Evolutionary conservation across 495 filamentous ascomycete genomes (phyloP), one percentile per base, ranked within the genome.

Genomic region (Massariosphaeria phaeospora): DNA sequence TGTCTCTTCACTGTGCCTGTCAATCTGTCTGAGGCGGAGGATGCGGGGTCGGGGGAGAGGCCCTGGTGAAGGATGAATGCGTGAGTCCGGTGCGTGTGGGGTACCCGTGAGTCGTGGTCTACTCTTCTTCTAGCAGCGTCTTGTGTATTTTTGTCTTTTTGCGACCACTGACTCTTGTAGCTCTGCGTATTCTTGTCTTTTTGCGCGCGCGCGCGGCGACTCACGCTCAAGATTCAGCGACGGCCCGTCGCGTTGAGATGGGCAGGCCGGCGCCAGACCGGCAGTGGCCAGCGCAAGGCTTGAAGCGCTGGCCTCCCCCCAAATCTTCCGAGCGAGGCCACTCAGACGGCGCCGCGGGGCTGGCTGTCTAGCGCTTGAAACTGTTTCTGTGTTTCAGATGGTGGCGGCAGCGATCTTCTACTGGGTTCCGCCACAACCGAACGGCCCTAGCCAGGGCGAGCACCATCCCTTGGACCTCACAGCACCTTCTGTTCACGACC

Each of bases 371-470:
- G 43, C 4, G 34, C 36, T 25, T 45, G 54, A 49, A 46, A 55
- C 52, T 23, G 23, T 9, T 51, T 52, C n/a, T 25, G 34, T 47
- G 55, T 58, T 58, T 58, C 55, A 58, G 47, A 58, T n/a, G n/a
- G n/a, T n/a, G n/a, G n/a, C n/a, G n/a, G n/a, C n/a, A n/a, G n/a
- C n/a, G n/a, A n/a, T n/a, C n/a, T n/a, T n/a, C n/a, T n/a, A n/a
- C n/a, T n/a, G n/a, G n/a, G n/a, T n/a, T n/a, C n/a, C n/a, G n/a
- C n/a, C n/a, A n/a, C n/a, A n/a, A n/a, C n/a, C n/a, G n/a, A n/a
- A n/a, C n/a, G n/a, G n/a, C n/a, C n/a, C n/a, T n/a, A n/a, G n/a
- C n/a, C 48, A 31, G 39, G 26, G 17, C 45, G 30, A 36, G 39
- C 48, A 17, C 9, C 55, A 52, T 51, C 54, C 54, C 54, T 57